Evolutionary conservation across 1,139 yeast species (phyloP).

Genomic region (Suhomyces ambrosiae): DNA sequence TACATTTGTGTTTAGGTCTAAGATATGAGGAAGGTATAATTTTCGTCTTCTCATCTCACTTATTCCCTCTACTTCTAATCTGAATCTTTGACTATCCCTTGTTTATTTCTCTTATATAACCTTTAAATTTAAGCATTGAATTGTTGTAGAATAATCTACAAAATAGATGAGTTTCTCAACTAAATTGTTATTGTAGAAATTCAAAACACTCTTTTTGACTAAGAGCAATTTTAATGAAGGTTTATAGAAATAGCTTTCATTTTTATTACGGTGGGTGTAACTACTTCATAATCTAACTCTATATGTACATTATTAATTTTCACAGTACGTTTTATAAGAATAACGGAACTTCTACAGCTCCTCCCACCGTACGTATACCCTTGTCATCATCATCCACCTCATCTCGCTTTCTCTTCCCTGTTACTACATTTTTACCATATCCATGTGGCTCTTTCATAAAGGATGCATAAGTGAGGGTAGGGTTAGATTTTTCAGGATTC

Average conservation of each 20-base stretch:
- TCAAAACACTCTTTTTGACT: no score
- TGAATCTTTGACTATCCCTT: conserved; percentile 2
- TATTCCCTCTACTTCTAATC: background rate
- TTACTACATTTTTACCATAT: background rate
- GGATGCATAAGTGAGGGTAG: conserved; percentile 23
- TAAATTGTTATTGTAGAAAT: no score
- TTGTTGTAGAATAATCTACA: no score
- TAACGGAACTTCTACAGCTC: conserved; percentile 45
- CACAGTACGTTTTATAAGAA: conserved; percentile 38
- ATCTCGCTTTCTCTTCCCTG: conserved; percentile 2
- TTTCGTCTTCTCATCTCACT: background rate
- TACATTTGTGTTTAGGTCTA: conserved; percentile 64
- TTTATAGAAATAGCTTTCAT: no score
- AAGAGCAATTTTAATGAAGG: background rate
- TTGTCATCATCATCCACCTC: conserved; percentile 15
- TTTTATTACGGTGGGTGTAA: no score
- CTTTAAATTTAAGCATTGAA: background rate
- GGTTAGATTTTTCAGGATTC: conserved; percentile 11
- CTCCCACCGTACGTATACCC: conserved; percentile 34
- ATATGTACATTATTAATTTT: no score
- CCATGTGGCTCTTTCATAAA: conserved; percentile 13
- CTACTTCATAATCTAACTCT: no score
- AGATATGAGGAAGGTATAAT: background rate
- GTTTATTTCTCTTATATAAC: conserved; percentile 9
- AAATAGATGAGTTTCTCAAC: no score